Evolutionary conservation across 2,329 filamentous ascomycete species (phyloP).

Genomic region (Fusarium fracticaudum): DNA sequence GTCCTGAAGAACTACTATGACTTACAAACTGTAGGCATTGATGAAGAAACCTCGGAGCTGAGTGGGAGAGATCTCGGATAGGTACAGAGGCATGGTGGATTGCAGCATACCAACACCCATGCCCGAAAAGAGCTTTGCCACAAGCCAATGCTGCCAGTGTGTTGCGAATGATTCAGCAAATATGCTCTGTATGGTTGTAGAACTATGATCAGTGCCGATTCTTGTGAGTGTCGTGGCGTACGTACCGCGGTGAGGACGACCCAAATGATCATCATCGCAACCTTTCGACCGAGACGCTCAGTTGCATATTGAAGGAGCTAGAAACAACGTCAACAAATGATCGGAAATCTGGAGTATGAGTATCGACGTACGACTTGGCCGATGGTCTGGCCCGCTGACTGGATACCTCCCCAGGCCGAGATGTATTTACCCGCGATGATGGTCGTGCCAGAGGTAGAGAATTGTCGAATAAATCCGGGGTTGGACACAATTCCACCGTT

Average conservation of each 20-base stretch:
- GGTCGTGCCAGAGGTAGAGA: background rate
- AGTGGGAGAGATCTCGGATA: background rate
- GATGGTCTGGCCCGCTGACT: background rate
- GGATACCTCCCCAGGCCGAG: background rate
- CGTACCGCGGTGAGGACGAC: background rate
- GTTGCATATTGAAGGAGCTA: background rate
- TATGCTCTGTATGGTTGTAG: background rate
- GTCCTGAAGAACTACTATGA: background rate
- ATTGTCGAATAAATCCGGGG: background rate
- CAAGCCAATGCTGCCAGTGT: background rate
- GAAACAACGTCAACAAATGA: rapidly evolving
- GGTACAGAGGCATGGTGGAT: background rate
- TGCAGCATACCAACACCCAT: background rate
- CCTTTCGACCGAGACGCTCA: background rate
- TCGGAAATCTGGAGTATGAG: rapidly evolving
- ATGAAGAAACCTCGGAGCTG: background rate
- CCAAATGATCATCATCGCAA: background rate
- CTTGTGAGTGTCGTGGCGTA: background rate
- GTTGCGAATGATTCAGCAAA: background rate
- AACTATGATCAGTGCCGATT: background rate
- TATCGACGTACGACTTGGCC: background rate
- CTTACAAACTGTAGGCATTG: background rate
- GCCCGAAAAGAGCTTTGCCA: background rate
- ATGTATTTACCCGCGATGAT: background rate
- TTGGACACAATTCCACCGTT: background rate